Evolutionary conservation across 441 rosid species (phyloP).

Genomic region (Heliophila coronopifolia): DNA sequence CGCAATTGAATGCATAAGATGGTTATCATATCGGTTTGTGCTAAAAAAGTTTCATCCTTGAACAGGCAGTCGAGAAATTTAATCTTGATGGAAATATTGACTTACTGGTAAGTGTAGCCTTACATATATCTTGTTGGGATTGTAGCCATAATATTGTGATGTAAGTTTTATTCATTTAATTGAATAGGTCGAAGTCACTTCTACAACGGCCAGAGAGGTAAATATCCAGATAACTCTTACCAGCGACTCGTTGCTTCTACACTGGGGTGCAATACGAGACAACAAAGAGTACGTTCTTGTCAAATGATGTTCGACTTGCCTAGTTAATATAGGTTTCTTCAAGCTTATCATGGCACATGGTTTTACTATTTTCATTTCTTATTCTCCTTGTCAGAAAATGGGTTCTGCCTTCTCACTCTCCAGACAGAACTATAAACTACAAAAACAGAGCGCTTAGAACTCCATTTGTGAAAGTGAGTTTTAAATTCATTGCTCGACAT

Average conservation of each 20-base stretch:
- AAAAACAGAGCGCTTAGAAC: slow-evolving; percentile 92
- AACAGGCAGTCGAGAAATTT: slow-evolving; percentile 66
- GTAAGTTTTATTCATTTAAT: slow-evolving; percentile 20
- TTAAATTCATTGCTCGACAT: slow-evolving; percentile 1
- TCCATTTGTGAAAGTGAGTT: slow-evolving; percentile 72
- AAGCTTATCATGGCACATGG: not conserved
- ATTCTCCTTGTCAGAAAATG: slow-evolving; percentile 53
- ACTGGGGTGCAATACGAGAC: slow-evolving; percentile 83
- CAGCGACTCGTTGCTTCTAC: slow-evolving; percentile 70
- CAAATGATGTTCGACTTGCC: slow-evolving; percentile 14
- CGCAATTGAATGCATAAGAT: slow-evolving; percentile 6
- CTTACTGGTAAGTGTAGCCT: slow-evolving; percentile 53
- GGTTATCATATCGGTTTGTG: not conserved
- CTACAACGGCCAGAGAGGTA: slow-evolving; percentile 38
- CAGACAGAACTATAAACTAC: slow-evolving; percentile 72
- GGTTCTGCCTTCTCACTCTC: slow-evolving; percentile 71
- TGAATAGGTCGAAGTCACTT: slow-evolving; percentile 62
- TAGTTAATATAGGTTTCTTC: not conserved
- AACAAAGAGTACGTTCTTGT: slow-evolving; percentile 55
- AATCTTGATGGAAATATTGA: slow-evolving; percentile 68
- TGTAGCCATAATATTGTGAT: slow-evolving; percentile 12
- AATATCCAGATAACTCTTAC: slow-evolving; percentile 49
- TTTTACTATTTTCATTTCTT: not conserved
- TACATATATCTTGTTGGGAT: slow-evolving; percentile 8
- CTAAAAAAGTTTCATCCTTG: slow-evolving; percentile 32